These are phyloP conservation scores for Eimeria zaria DNA, from an alignment of 169 alveolate genomes.

Conservation along the genomic window DNA sequence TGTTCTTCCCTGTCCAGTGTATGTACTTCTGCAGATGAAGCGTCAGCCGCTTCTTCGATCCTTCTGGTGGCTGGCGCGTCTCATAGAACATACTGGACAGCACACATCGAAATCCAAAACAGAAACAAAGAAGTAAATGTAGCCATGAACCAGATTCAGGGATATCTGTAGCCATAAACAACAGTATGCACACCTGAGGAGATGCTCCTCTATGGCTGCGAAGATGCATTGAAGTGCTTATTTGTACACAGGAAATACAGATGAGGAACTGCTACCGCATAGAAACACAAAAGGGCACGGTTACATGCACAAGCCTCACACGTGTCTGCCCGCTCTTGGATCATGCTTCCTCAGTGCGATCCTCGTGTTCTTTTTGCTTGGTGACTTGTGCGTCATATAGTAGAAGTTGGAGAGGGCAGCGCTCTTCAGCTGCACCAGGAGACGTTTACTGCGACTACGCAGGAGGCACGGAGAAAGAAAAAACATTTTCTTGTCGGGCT, in stretches of 20 bases:
- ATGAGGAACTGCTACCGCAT: background rate
- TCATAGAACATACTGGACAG: conserved; percentile 83
- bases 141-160: background rate
- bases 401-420: conserved; percentile 91
- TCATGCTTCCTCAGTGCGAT: conserved; percentile 92
- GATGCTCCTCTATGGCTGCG: background rate
- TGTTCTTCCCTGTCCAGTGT: conserved; percentile 88
- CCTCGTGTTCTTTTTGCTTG: conserved; percentile 90
- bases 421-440: conserved; percentile 90
- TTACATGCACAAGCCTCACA: conserved; percentile 85
- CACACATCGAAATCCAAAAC: background rate
- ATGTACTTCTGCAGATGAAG: conserved; percentile 79
- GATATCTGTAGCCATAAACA: background rate
- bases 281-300: background rate
- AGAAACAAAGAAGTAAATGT: background rate
- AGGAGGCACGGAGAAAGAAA: conserved; percentile 88
- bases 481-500: conserved; percentile 85
- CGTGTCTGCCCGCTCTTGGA: conserved; percentile 92
- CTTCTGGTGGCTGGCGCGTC: conserved; percentile 79
- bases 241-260: background rate
- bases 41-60: conserved; percentile 73
- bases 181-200: background rate
- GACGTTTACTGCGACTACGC: conserved; percentile 92
- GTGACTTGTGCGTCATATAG: conserved; percentile 92
- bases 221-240: background rate